These are phyloP conservation scores for Huntiella moniliformis DNA, from an alignment of 2,329 filamentous ascomycete species.

Conservation along the genomic window DNA sequence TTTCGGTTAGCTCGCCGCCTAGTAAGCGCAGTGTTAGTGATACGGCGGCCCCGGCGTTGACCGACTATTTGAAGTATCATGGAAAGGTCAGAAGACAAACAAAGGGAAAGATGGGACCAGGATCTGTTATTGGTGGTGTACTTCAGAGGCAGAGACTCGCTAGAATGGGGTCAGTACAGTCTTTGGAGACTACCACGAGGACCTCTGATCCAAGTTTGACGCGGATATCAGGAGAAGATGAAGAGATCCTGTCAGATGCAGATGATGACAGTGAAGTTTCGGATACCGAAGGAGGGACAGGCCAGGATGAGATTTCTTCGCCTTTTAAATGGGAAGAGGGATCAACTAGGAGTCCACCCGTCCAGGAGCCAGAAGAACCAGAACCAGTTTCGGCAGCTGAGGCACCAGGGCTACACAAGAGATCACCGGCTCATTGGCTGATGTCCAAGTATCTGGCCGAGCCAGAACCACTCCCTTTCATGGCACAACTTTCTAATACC, in stretches of 20 bases:
- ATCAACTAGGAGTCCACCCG: constrained; percentile 31
- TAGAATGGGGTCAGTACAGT: too few relatives aligned
- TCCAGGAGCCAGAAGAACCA: constrained; percentile 29
- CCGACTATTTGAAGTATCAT: constrained; percentile 30
- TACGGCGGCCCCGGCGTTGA: constrained; percentile 23
- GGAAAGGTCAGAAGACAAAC: constrained; percentile 20
- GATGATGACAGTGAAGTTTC: constrained; percentile 34
- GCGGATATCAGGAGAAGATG: constrained; percentile 9
- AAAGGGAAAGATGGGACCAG: neutral
- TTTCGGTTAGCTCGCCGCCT: constrained; percentile 25
- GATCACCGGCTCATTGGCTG: constrained; percentile 29
- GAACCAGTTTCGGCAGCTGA: constrained; percentile 31
- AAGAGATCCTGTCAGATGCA: constrained; percentile 22
- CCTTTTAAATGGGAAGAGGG: constrained; percentile 37
- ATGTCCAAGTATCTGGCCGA: constrained; percentile 39
- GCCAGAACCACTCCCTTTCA: constrained; percentile 32
- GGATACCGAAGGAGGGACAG: constrained; percentile 34
- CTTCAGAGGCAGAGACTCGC: too few relatives aligned
- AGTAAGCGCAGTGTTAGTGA: constrained; percentile 17
- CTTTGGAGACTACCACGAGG: too few relatives aligned
- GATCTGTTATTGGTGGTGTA: too few relatives aligned
- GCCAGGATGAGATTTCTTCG: constrained; percentile 27
- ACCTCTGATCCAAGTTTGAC: too few relatives aligned
- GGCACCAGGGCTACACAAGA: constrained; percentile 28
- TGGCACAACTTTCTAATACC: constrained; percentile 31